Conservation (phyloP, 176 grass and related monocot genomes). For the Otatea glauca region DNA sequence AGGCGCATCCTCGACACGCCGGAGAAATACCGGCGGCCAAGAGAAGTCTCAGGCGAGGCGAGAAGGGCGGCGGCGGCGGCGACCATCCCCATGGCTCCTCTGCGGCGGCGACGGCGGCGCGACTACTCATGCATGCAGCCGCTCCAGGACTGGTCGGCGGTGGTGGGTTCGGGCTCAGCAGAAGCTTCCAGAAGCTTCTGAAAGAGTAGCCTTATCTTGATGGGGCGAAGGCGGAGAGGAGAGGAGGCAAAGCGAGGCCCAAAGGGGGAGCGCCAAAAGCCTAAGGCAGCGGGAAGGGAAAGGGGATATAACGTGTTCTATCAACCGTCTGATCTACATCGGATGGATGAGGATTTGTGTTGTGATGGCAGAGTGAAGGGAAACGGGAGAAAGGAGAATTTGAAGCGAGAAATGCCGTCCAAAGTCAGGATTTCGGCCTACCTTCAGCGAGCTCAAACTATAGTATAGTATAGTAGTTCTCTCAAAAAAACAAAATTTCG, state of each 20-base stretch:
- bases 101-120: conserved; percentile 45
- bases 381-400: background rate
- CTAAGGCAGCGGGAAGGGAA: background rate
- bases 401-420: background rate
- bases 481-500: too few species aligned
- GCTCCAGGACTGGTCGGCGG: background rate
- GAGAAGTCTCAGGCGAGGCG: conserved; percentile 27
- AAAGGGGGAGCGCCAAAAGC: conserved; percentile 10
- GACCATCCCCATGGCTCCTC: conserved; percentile 61
- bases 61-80: conserved; percentile 35
- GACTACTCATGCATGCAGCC: conserved; percentile 83
- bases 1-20: conserved; percentile 35
- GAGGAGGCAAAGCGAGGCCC: background rate
- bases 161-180: background rate
- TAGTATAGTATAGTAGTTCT: too few species aligned
- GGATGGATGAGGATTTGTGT: background rate
- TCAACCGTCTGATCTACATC: conserved; percentile 33
- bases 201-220: conserved; percentile 57
- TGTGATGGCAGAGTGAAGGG: background rate
- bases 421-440: too few species aligned
- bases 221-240: conserved; percentile 15
- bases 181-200: conserved; percentile 37
- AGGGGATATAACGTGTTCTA: conserved; percentile 3
- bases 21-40: background rate
- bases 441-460: too few species aligned